Percentiles rank a stretch among this genome's conserved stretches.
These are phyloP conservation scores for Stromatinia cepivora DNA, from an alignment of 2,329 filamentous ascomycete species.

Conservation along the genomic window DNA sequence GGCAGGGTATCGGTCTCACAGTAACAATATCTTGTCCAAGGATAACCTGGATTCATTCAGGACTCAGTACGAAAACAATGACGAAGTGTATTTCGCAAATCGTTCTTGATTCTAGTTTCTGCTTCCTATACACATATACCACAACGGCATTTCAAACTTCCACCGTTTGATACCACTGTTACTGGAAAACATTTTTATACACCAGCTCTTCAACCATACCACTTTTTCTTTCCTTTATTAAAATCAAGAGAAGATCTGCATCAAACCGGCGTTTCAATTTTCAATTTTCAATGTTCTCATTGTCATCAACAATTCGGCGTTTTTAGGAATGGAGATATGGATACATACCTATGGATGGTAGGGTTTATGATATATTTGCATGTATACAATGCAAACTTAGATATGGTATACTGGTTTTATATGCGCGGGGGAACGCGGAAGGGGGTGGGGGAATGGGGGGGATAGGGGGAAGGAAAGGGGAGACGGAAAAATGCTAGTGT, in stretches of 20 bases:
- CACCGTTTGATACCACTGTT: background rate
- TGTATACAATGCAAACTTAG: slow-evolving; percentile 11
- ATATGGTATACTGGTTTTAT: background rate
- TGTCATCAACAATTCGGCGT: slow-evolving; percentile 7
- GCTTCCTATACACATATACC: background rate
- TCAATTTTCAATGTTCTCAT: background rate
- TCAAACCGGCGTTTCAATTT: slow-evolving; percentile 9
- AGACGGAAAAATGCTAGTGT: background rate
- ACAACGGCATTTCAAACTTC: background rate
- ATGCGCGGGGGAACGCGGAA: no score
- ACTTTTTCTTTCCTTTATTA: slow-evolving; percentile 2
- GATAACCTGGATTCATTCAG: background rate
- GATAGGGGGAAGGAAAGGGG: background rate
- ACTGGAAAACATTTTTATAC: slow-evolving; percentile 10
- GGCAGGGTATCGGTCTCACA: background rate
- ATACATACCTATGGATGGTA: slow-evolving; percentile 17
- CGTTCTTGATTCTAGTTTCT: background rate
- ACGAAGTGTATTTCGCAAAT: background rate
- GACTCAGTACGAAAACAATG: background rate
- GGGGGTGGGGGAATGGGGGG: background rate
- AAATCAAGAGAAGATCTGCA: slow-evolving; percentile 10
- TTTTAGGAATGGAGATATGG: slow-evolving; percentile 7
- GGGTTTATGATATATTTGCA: slow-evolving; percentile 12
- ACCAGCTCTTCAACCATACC: background rate
- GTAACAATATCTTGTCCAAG: background rate